Evolutionary conservation across 768 basidiomycete genomes (phyloP).

Genomic region (Roridomyces roridus): DNA sequence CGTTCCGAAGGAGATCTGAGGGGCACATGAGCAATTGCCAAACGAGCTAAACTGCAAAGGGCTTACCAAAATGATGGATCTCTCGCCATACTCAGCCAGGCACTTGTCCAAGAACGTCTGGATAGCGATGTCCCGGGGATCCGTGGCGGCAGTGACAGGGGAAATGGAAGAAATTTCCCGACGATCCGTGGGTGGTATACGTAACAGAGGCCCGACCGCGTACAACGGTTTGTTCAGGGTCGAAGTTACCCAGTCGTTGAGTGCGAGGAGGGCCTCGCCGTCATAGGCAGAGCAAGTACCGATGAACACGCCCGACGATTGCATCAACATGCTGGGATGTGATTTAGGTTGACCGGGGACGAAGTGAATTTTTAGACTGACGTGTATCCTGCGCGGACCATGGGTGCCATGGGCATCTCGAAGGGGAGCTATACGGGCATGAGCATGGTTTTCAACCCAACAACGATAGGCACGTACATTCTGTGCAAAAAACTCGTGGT

Average conservation of each 20-base stretch:
- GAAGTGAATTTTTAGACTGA: background rate
- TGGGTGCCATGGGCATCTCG: background rate
- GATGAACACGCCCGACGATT: slow-evolving; percentile 23
- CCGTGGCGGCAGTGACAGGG: too few species aligned
- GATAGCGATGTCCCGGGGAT: slow-evolving; percentile 4
- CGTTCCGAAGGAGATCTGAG: slow-evolving; percentile 9
- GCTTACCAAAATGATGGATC: slow-evolving; percentile 28
- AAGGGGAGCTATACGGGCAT: background rate
- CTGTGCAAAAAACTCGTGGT: slow-evolving; percentile 29
- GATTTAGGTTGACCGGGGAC: background rate
- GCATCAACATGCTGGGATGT: background rate
- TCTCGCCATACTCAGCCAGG: slow-evolving; percentile 16
- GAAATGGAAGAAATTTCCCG: background rate
- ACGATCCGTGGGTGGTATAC: background rate
- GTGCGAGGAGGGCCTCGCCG: slow-evolving; percentile 16
- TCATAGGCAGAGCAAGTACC: slow-evolving; percentile 25
- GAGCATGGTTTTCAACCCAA: background rate
- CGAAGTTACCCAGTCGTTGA: slow-evolving; percentile 18
- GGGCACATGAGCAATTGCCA: background rate
- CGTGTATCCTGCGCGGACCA: background rate
- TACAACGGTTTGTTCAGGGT: slow-evolving; percentile 19
- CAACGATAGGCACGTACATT: background rate
- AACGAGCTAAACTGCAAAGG: background rate
- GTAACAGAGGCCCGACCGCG: slow-evolving; percentile 28
- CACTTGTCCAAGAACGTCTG: slow-evolving; percentile 18